Conservation (phyloP, 148 eudicot species). For the Rhododendron vialii region DNA sequence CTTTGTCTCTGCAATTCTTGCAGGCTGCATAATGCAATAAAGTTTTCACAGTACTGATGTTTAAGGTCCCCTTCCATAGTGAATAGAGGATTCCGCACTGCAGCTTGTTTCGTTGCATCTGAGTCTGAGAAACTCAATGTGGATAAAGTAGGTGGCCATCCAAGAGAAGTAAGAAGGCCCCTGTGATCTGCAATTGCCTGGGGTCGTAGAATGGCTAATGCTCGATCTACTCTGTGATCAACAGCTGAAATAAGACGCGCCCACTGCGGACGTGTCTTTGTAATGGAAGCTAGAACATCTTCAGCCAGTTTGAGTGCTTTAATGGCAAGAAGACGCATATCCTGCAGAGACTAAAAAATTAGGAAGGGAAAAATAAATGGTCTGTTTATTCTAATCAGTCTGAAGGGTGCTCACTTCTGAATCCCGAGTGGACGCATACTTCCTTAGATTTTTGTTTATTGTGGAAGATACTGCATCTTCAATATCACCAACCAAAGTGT, state of each 20-base stretch:
- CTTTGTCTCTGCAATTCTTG: slow-evolving; percentile 79
- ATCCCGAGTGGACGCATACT: slow-evolving; percentile 34
- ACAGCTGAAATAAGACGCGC: slow-evolving; percentile 73
- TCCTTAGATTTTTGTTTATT: slow-evolving; percentile 53
- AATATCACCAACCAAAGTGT: slow-evolving; percentile 79
- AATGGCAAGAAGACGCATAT: slow-evolving; percentile 52
- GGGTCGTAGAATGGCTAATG: slow-evolving; percentile 82
- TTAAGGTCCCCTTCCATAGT: slow-evolving; percentile 77
- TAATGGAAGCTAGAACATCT: slow-evolving; percentile 56
- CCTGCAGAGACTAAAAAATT: slow-evolving; percentile 37
- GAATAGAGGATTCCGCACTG: slow-evolving; percentile 63
- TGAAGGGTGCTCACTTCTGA: slow-evolving; percentile 46
- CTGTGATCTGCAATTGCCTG: slow-evolving; percentile 94
- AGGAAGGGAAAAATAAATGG: background rate
- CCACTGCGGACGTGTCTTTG: slow-evolving; percentile 76
- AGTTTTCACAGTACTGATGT: slow-evolving; percentile 67
- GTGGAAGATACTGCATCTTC: slow-evolving; percentile 87
- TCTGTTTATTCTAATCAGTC: background rate
- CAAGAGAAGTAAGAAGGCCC: slow-evolving; percentile 69
- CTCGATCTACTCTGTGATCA: slow-evolving; percentile 83
- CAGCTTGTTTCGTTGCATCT: slow-evolving; percentile 40
- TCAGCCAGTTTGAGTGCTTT: slow-evolving; percentile 59
- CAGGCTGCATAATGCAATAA: slow-evolving; percentile 72
- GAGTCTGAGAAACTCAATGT: slow-evolving; percentile 40
- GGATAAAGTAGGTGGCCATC: slow-evolving; percentile 95